Conservation (phyloP, 768 basidiomycete genomes). For the Leccinellum rugosiceps region DNA sequence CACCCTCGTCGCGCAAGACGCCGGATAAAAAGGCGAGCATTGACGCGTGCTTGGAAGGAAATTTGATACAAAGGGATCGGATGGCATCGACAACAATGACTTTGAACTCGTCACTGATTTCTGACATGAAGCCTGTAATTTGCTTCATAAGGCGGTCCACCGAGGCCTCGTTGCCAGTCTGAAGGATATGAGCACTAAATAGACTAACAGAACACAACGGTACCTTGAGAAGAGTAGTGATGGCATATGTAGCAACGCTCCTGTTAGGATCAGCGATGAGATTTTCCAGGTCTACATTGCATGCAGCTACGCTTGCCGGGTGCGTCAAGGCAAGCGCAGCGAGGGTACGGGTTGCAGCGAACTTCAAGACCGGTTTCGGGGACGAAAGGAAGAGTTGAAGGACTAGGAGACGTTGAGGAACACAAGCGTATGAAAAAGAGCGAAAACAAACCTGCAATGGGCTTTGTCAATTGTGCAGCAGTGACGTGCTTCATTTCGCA, state of each 20-base stretch:
- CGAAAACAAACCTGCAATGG: constrained; percentile 72
- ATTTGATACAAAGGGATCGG: constrained; percentile 97
- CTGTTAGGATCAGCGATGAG: constrained; percentile 94
- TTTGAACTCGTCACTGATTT: constrained; percentile 99
- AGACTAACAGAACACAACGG: background rate
- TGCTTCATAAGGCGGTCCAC: constrained; percentile 99
- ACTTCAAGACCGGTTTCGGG: constrained; percentile 92
- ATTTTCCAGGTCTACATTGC: constrained; percentile 96
- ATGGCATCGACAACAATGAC: constrained; percentile 99
- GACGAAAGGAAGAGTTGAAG: constrained; percentile 95
- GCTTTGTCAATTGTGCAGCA: constrained; percentile 72
- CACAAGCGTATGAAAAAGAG: background rate
- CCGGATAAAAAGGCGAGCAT: constrained; percentile 98
- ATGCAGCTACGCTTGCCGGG: constrained; percentile 81
- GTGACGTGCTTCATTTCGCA: constrained; percentile 92
- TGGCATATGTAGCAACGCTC: constrained; percentile 97
- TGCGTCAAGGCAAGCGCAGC: constrained; percentile 85
- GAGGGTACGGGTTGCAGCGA: constrained; percentile 94
- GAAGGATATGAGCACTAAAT: constrained; percentile 9
- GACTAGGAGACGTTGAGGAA: constrained; percentile 46
- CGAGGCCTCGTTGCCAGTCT: constrained; percentile 99
- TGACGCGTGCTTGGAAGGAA: constrained; percentile 92
- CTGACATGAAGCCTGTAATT: constrained; percentile 97
- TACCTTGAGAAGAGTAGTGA: constrained; percentile 96
- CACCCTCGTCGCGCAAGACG: constrained; percentile 95